Evolutionary conservation across 1,284 basidiomycete genomes (phyloP), one percentile per base, ranked within the genome.

Genomic region (Apiotrichum gracile): DNA sequence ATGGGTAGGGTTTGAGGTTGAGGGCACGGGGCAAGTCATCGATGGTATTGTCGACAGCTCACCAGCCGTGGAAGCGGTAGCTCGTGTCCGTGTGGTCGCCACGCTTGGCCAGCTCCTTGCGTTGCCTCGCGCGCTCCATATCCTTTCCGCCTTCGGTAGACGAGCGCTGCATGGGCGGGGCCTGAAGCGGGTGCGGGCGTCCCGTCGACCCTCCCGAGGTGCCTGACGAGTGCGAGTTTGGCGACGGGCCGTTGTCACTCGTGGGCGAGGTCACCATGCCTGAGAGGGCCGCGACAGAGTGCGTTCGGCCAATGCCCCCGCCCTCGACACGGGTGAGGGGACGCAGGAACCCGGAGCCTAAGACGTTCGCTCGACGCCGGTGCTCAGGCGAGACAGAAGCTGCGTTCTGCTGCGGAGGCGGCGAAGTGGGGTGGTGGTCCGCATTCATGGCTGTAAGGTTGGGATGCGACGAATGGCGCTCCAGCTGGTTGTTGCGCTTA

Each of bases 31-130:
- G 24, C 6, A 6, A 26, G 8, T 5, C 19, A 21, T 17, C 7
- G 7, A 21, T 21, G 37, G 22, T 6, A 40, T 21, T 14, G 13
- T 7, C 21, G 8, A 25, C 41, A 12, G 26, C 29, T 24, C 46
- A 73, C 72, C 72, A 73, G 19, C 72, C 72, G 58, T 73, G 72
- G 19, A 54, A 52, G 21, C 72, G 54, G 60, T 72, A 73, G 52
- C 67, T 65, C 17, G 64, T 67, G 52, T 72, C 67, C 25, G 59
- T 62, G 14, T 54, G 53, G 38, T 64, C 61, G 40, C 54, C 55
- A 25, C 65, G 44, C 46, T 58, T 60, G 9, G 56, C 58, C 37
- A 67, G 49, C 49, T 67, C 64, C 26, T 58, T 52, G 44, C 54
- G 58, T 26, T 60, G 51, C 19, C 61, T 34, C 39, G 58, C 62